Evolutionary conservation across 2,329 filamentous ascomycete genomes (phyloP).

Genomic region (Aspergillus tubingensis): DNA sequence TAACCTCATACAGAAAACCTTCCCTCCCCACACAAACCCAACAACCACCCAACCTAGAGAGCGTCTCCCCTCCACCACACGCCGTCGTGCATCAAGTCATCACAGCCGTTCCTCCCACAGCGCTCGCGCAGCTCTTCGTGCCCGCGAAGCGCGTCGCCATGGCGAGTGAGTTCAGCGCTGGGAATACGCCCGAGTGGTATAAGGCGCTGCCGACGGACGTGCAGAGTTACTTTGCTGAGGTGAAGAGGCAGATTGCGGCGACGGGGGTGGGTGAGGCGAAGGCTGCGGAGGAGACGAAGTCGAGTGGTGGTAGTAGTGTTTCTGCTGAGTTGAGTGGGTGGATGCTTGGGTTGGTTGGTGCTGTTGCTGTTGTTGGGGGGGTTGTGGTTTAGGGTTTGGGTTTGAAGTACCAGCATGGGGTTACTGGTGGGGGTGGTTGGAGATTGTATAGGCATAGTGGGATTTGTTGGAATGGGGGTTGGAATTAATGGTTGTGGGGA

Average conservation of each 20-base stretch:
- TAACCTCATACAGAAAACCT: slow-evolving; percentile 11
- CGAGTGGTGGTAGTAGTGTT: background rate
- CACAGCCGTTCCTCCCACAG: slow-evolving; percentile 33
- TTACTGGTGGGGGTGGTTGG: background rate
- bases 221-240: slow-evolving; percentile 36
- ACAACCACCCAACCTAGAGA: slow-evolving; percentile 30
- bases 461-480: background rate
- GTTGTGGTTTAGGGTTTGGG: background rate
- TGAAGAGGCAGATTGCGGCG: slow-evolving; percentile 31
- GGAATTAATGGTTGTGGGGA: background rate
- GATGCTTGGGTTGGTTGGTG: background rate
- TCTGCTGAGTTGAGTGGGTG: too few species aligned
- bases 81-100: slow-evolving; percentile 34
- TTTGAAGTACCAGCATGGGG: background rate
- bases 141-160: slow-evolving; percentile 32
- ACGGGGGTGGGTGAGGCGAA: background rate
- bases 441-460: background rate
- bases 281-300: background rate
- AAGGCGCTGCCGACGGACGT: slow-evolving; percentile 31
- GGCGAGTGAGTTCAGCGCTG: slow-evolving; percentile 34
- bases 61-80: slow-evolving; percentile 34
- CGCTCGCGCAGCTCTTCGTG: slow-evolving; percentile 33
- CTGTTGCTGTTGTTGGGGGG: background rate
- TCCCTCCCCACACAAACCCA: slow-evolving; percentile 17
- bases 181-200: slow-evolving; percentile 37